These are phyloP conservation scores for Dictyostelium brefeldianum DNA, from an alignment of 78 protist species.

Conservation along the genomic window DNA sequence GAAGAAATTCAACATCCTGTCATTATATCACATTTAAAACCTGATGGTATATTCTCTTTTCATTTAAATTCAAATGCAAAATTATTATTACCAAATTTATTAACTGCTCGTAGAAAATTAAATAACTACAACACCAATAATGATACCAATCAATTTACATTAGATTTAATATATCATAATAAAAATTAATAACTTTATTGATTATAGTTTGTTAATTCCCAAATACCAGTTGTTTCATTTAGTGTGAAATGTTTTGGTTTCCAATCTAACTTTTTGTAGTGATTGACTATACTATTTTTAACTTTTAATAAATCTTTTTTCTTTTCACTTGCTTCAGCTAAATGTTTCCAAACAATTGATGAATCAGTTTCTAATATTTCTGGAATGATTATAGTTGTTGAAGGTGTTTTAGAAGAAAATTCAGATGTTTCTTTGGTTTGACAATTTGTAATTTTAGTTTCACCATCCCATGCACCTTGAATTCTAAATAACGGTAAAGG, in stretches of 20 bases:
- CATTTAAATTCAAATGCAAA: constrained; percentile 29
- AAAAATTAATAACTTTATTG: background rate
- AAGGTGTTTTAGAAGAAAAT: background rate
- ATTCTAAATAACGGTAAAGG: background rate
- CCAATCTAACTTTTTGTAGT: background rate
- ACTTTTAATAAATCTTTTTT: background rate
- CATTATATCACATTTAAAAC: constrained; percentile 13
- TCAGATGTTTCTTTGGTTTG: background rate
- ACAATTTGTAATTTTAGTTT: background rate
- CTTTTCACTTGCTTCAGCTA: background rate
- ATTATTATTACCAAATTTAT: constrained; percentile 30
- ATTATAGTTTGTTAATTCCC: background rate
- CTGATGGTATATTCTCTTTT: constrained; percentile 38
- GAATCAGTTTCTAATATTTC: background rate
- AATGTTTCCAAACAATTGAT: background rate
- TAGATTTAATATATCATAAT: background rate
- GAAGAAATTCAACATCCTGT: constrained; percentile 29
- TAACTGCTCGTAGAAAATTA: background rate
- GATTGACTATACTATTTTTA: background rate
- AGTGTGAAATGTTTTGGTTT: background rate
- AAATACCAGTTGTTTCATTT: background rate
- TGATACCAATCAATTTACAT: background rate
- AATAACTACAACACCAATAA: background rate
- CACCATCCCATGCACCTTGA: background rate
- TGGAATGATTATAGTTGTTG: background rate